Base-by-base conservation (phyloP, 495 filamentous ascomycete genomes). In the Immersiella caudata region DNA sequence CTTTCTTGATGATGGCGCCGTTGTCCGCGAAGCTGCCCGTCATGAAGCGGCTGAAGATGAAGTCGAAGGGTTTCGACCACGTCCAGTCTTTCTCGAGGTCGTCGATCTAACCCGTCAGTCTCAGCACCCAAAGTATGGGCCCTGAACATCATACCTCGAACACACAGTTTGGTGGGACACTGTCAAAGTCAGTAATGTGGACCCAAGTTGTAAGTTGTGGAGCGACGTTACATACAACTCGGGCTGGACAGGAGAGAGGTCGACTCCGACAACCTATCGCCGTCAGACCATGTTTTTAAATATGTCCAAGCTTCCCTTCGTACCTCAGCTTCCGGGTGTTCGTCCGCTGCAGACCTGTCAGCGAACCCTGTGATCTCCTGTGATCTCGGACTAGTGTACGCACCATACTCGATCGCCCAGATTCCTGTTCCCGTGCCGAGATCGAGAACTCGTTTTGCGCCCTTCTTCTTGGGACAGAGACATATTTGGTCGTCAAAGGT, bases 61-160 rank as follows among this genome's bases (percentile, higher is more conserved):
- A 79, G 75, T 85, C 82, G 64, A 85, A 85, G 50, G 73, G 67
- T 29, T 78, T 65, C 26, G 67, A 60, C 67, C 78, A 86, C 24
- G 76, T 71, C 83, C 83, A 86, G 0, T 74, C 67, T 49, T 81
- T 76, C 65, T 84, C 82, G 11, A 79, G 73, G 62, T 85, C 82
- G 64, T 81, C 79, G 66, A 84, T 74, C 60, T 66, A 18, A 1
- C 24, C 18, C 12, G 55, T 21, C 24, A 55, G 52, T 54, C 50
- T 18, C 52, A 22, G 7, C 52, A 22, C 7, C n/a, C 8, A 12
- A 24, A 2, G 22, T 12, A 2, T 55, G 3, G 52, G 4, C 50
- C 20, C 24, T 2, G 24, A 2, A 6, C 22, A 2, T 24, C 21
- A 16, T 55, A 55, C 52, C 52, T 80, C 65, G 70, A 86, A 84